Conservation (phyloP, 139 green algal genomes). For the Tetraselmis striata region DNA sequence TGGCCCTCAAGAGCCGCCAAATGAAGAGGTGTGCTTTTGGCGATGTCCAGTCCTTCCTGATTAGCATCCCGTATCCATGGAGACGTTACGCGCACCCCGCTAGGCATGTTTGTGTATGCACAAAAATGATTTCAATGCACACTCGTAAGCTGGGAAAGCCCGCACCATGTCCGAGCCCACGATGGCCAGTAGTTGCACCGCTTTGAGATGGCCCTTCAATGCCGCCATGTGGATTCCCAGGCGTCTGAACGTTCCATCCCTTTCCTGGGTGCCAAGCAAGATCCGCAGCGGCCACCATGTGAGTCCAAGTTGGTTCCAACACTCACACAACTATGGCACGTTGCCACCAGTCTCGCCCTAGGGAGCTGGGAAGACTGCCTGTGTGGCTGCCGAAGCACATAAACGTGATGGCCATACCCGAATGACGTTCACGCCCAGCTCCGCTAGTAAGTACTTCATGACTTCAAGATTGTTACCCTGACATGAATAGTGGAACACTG, state of each 20-base stretch:
- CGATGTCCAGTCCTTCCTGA: not conserved
- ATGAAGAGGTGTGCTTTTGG: not conserved
- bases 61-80: too few relatives aligned
- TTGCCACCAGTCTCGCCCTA: too few relatives aligned
- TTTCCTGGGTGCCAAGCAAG: too few relatives aligned
- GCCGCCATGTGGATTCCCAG: not conserved
- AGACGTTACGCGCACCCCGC: too few relatives aligned
- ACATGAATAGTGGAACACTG: not conserved
- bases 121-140: too few relatives aligned
- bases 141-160: too few relatives aligned
- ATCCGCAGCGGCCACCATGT: too few relatives aligned
- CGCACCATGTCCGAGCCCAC: not conserved
- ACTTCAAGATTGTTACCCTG: not conserved
- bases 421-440: not conserved
- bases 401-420: not conserved
- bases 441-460: not conserved
- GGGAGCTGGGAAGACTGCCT: too few relatives aligned
- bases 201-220: not conserved
- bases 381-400: too few relatives aligned
- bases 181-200: not conserved
- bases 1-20: not conserved
- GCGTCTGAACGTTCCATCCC: not conserved
- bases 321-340: too few relatives aligned
- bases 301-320: too few relatives aligned
- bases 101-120: too few relatives aligned